Base-by-base conservation (phyloP, 1,284 basidiomycete genomes). In the Papiliotrema fonsecae region DNA sequence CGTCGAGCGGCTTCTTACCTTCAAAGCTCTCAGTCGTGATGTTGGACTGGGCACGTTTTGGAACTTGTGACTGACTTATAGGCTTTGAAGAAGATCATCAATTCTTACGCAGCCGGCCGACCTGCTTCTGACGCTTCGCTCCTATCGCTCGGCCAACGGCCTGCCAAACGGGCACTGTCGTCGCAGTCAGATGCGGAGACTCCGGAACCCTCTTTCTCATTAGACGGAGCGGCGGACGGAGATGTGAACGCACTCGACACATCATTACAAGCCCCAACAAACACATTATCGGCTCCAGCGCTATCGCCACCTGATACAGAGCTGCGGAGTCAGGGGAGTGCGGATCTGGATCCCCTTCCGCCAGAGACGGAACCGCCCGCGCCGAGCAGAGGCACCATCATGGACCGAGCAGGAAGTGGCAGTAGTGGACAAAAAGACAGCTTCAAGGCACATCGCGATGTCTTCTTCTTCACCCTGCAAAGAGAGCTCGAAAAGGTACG, bases 391-490 rank as follows among this genome's bases (percentile, higher is more conserved):
- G 54, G 52, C 11, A 58, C 55, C n/a, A 55, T 46, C 28, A 52
- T 64, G 42, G 54, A 51, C 50, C 35, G 46, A 21, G 34, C 51
- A 22, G 24, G 41, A 19, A 50, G 57, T 13, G 58, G 55, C 16
- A 47, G 45, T 6, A 57, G 58, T 18, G 69, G 69, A 42, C 50
- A 59, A 19, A 63, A 59, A 10, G 72, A 73, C 40, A 75, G 86
- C 65, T 91, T 94, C 64, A 87, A 87, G 63, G 89, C 91, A 16
- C 91, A 97, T 77, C 91, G 94, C 66, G 89, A 94, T 19, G 90
- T 92, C 1, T 99, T 97, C 80, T 98, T 99, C 79, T 98, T 97
- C 81, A 97, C 94, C 68, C 81, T 99, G 1, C 94, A 97, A 73
- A 81, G 96, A 28, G 96, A 99, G 73, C 78, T 98, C 19, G 96